Evolutionary conservation across 139 green algal genomes (phyloP).

Genomic region (Zygnema circumcarinatum): DNA sequence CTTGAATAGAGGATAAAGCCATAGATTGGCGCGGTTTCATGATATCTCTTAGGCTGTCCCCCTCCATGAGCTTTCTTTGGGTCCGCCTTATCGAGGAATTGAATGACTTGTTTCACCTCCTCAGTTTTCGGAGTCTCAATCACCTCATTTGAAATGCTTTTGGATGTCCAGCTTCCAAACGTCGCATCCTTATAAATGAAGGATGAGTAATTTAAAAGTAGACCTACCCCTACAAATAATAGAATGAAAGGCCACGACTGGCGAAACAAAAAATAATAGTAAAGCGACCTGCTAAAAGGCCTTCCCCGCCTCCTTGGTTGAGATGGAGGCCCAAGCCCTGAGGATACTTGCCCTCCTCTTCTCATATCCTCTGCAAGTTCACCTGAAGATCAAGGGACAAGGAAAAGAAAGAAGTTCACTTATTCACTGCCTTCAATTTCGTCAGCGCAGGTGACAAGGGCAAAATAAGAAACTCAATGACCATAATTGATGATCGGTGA

Average conservation of each 20-base stretch:
- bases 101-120: not conserved
- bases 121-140: not conserved
- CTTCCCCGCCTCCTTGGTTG: not conserved
- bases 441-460: too few species aligned
- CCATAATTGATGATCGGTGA: too few species aligned
- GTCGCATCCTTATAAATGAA: not conserved
- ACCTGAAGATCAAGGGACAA: not conserved
- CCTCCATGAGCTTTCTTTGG: not conserved
- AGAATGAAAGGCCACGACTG: not conserved
- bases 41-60: not conserved
- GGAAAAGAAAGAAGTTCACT: not conserved
- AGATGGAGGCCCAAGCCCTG: not conserved
- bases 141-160: not conserved
- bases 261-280: slow-evolving; percentile 11
- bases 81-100: slow-evolving; percentile 4
- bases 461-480: too few species aligned
- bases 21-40: slow-evolving; percentile 6
- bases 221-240: not conserved
- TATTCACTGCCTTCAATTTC: too few species aligned
- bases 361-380: not conserved
- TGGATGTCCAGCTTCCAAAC: not conserved
- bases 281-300: slow-evolving; percentile 15
- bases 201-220: not conserved
- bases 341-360: not conserved
- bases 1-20: slow-evolving; percentile 25